Conservation (phyloP, 352 stramenopile genomes). For the Globisporangium mamillatum region DNA sequence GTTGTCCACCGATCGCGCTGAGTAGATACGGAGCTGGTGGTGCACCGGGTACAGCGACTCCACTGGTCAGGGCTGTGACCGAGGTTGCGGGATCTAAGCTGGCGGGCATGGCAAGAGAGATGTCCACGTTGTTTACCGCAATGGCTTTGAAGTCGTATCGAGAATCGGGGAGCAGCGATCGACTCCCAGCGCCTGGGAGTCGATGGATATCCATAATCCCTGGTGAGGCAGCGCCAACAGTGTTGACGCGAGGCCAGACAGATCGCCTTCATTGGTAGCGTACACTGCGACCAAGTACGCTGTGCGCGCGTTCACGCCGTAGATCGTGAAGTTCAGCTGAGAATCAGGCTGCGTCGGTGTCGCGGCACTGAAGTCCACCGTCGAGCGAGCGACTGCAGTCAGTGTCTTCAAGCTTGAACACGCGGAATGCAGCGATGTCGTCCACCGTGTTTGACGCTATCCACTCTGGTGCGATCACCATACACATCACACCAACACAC, state of each 20-base stretch:
- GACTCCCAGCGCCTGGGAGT: constrained; percentile 20
- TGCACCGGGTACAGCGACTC: constrained; percentile 31
- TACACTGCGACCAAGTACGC: constrained; percentile 5
- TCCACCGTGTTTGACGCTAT: neutral
- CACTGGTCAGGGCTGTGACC: constrained; percentile 25
- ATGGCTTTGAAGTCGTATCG: constrained; percentile 54
- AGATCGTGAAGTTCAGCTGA: constrained; percentile 3
- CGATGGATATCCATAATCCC: constrained; percentile 35
- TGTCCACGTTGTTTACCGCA: constrained; percentile 44
- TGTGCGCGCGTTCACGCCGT: constrained; percentile 9
- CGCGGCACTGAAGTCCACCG: constrained; percentile 3
- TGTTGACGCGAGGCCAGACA: constrained; percentile 16
- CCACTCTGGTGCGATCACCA: constrained; percentile 9
- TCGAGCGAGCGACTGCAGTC: constrained; percentile 10
- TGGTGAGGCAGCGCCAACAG: constrained; percentile 17
- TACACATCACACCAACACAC: neutral
- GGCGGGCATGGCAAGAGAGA: constrained; percentile 29
- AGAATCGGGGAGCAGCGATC: constrained; percentile 28
- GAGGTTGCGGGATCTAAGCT: constrained; percentile 15
- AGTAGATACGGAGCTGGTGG: constrained; percentile 50
- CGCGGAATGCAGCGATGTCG: constrained; percentile 11
- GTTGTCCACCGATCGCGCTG: constrained; percentile 37
- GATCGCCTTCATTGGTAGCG: constrained; percentile 2
- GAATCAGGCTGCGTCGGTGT: neutral
- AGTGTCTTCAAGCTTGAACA: constrained; percentile 2